phyloP scores from a whole-genome alignment of 2,329 filamentous ascomycete species.

The Dendryphion nanum region DNA sequence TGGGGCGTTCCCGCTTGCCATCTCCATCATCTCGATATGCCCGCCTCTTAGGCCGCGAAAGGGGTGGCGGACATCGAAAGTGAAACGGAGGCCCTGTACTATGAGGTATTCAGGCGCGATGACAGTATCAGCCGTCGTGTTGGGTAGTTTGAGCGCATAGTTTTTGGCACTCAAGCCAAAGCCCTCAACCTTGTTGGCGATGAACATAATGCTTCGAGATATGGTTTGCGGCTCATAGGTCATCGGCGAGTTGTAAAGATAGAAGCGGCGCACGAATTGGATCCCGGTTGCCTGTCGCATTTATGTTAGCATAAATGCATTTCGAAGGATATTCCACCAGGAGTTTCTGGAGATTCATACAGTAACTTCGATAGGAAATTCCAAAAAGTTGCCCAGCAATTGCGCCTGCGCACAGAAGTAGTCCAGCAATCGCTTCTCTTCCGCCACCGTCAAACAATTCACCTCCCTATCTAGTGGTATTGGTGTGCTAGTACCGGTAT shows the following conservation, averaged over 20 bases:
- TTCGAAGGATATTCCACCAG: background rate
- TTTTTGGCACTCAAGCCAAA: conserved; percentile 66
- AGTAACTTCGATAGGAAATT: conserved; percentile 60
- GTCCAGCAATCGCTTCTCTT: conserved; percentile 78
- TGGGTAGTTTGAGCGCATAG: conserved; percentile 54
- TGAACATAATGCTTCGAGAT: conserved; percentile 85
- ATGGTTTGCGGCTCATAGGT: conserved; percentile 91
- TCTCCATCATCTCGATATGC: conserved; percentile 74
- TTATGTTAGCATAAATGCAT: no score
- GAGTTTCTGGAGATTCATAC: conserved; percentile 55
- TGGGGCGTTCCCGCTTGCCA: conserved; percentile 60
- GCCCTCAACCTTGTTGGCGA: conserved; percentile 90
- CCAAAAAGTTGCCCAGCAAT: conserved; percentile 57
- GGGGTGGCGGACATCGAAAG: conserved; percentile 89
- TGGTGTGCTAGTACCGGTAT: conserved; percentile 35
- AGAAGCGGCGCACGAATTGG: conserved; percentile 90
- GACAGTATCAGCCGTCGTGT: conserved; percentile 73
- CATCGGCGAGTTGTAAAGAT: conserved; percentile 93
- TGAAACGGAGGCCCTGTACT: conserved; percentile 88
- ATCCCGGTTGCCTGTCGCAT: conserved; percentile 68
- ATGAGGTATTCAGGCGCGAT: conserved; percentile 90
- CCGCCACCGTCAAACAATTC: conserved; percentile 78
- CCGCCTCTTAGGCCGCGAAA: conserved; percentile 84
- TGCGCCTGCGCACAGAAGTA: conserved; percentile 69
- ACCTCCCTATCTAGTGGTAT: conserved; percentile 50